Base-by-base conservation (phyloP, 371 early-diverging fungal genomes). In the Apophysomyces variabilis region DNA sequence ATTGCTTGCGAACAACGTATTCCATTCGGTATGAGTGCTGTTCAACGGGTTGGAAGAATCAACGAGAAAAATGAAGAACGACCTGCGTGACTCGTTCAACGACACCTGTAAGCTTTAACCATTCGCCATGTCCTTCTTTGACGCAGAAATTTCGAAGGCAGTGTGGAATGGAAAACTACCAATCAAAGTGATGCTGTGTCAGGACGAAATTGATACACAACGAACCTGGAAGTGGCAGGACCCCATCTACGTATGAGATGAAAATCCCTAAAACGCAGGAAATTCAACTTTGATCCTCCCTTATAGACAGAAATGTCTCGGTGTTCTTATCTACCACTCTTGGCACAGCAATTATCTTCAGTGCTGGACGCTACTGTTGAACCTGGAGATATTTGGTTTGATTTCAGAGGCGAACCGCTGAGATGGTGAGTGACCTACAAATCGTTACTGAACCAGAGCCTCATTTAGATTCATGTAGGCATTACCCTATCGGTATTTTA, bases 401-500 rank as follows among this genome's bases (percentile, higher is more conserved):
- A 84, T 36, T 87, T 67, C 62, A 68, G 86, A 32, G 85, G 85
- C 5, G 77, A 81, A 60, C 91, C 92, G 7, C 67, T 92, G 60
- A 89, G 88, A 71, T 92, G 92, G 92, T 90, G 84, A 69, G 67
- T 47, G 11, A 32, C 32, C 32, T 26, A 26, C 32, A 26, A 26
- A 26, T 26, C 32, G 3, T 26, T 26, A 26, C 3, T 3, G 32
- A 26, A 26, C 32, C 1, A 26, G 32, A 26, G 32, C 32, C 32
- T 26, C 32, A 26, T 26, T 26, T 3, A 26, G 1, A 35, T 62
- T 35, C 9, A 39, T 64, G 14, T 35, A 88, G 92, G 92, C 93
- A 92, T 66, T 88, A 89, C 73, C 93, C 91, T n/a, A 77, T 92
- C 58, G 93, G 91, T 5, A 79, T 92, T 7, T 73, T 92, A 12